Base-by-base conservation (phyloP, 2,329 filamentous ascomycete species). In the Phyllosticta capitalensis region DNA sequence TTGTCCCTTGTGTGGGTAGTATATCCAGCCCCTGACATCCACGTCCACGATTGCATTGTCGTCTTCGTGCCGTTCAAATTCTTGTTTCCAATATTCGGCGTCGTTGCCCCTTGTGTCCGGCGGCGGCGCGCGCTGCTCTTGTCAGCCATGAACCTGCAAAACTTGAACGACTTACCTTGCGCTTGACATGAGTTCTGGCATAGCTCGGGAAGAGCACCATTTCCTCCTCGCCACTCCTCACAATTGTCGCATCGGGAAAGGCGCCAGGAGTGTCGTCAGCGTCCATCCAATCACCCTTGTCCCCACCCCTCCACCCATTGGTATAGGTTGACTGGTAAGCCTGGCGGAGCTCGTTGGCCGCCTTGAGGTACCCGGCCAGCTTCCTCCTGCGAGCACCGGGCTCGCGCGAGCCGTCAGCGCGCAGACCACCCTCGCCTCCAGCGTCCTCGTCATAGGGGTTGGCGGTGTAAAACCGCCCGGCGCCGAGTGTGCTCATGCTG, bases 141-240 rank as follows among this genome's bases (percentile, higher is more conserved):
- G 38, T 45, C 14, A 45, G 17, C 17, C 6, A n/a, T n/a, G 17
- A n/a, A 17, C 38, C 17, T n/a, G 38, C 38, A n/a, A n/a, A 7
- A 45, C 38, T 7, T n/a, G 38, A 45, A 17, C 65, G 65, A 56
- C 63, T 73, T 71, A 69, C 75, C 70, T 72, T 76, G 63, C 64
- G 68, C 65, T 77, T 86, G 33, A 82, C 72, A 70, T 95, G 87
- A 62, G 80, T 81, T 68, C 92, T 85, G 9, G 90, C 90, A 71
- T 99, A 99, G 57, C 90, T 96, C 0, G 94, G 94, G 66, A 99
- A 99, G 22, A 99, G 72, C 9, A 99, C 84, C 85, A 99, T 90
- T 75, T 97, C 90, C 71, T 96, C 91, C 62, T 90, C 83, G 12
- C 90, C 92, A 62, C 85, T 86, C 10, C 85, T 82, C 17, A 88